Evolutionary conservation across 768 basidiomycete species (phyloP), one percentile per base, ranked within the genome.

Genomic region (Pleurotus eryngii): DNA sequence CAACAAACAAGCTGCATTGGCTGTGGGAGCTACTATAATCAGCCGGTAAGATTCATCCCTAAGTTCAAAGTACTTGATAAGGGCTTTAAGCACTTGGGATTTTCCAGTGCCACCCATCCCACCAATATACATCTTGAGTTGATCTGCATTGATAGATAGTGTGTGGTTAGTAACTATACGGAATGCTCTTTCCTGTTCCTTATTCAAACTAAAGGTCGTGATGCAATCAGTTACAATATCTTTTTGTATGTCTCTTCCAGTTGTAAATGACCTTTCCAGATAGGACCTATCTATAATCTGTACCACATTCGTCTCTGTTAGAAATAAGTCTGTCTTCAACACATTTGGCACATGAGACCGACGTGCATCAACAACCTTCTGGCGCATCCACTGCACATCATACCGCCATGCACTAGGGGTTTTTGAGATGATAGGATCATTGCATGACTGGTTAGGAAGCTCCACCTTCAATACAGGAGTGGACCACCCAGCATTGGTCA

Each of bases 21-120:
- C 70, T 17, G 68, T 71, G 4, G 70, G 66, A 4, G 64, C 70
- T 1, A 70, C 49, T 4, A 70, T 49, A 1, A 67, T 46, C 58
- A 66, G 62, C 46, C 65, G 2, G 72, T 72, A 9, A 39, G 59
- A 38, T 68, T 71, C 56, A 69, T 61, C 46, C 59, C 65, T 4
- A 22, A 15, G 12, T 43, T 59, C 18, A 59, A 73, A 73, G 35
- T 64, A 65, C 40, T 46, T 5, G 4, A 63, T 55, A 8, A 69
- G 2, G 17, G 70, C 64, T 49, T 67, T 59, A 3, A 75, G 60
- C 0, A 75, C 70, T 27, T 68, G 66, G 0, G 67, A 63, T 58
- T 74, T 75, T 0, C 72, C 71, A 6, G 71, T 71, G 0, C 72
- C 72, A 43, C 68, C 71, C 58, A 68, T 65, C 4, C 73, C 72